A percentile compares a stretch with the other conserved stretches of the same genome.
These are phyloP conservation scores for Friedmanniomyces simplex DNA, from an alignment of 495 filamentous ascomycete genomes.

Conservation along the genomic window DNA sequence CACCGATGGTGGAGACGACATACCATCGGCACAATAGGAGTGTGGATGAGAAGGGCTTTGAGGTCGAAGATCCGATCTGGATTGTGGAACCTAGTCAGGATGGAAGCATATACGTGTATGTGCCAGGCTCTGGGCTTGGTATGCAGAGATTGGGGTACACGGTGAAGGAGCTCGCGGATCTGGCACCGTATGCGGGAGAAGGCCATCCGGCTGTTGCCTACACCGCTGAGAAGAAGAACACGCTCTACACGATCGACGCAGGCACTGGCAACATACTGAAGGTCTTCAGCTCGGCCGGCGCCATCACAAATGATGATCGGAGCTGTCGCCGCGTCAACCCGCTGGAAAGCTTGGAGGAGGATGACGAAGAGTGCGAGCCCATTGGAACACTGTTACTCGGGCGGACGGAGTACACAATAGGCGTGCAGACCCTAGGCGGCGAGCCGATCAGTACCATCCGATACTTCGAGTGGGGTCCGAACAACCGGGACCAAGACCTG, in stretches of 20 bases:
- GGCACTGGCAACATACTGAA: slow-evolving; percentile 63
- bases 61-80: slow-evolving; percentile 83
- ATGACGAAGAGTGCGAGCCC: slow-evolving; percentile 62
- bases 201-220: slow-evolving; percentile 60
- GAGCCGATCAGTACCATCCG: slow-evolving; percentile 78
- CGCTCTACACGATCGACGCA: slow-evolving; percentile 74
- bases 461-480: slow-evolving; percentile 92
- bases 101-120: slow-evolving; percentile 82
- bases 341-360: slow-evolving; percentile 47
- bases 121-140: slow-evolving; percentile 48
- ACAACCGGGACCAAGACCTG: slow-evolving; percentile 82
- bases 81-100: slow-evolving; percentile 87
- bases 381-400: slow-evolving; percentile 67
- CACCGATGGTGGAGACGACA: slow-evolving; percentile 80
- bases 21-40: slow-evolving; percentile 69
- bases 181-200: slow-evolving; percentile 55
- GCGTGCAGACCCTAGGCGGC: slow-evolving; percentile 65
- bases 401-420: slow-evolving; percentile 77
- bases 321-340: slow-evolving; percentile 52
- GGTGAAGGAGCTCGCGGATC: slow-evolving; percentile 67
- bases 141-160: slow-evolving; percentile 57
- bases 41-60: slow-evolving; percentile 37
- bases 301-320: slow-evolving; percentile 39
- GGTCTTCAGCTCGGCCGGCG: slow-evolving; percentile 50
- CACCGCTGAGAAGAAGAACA: slow-evolving; percentile 71